phyloP scores from a whole-genome alignment of 192 early-diverging fungal species.

The Entomortierella beljakovae region DNA sequence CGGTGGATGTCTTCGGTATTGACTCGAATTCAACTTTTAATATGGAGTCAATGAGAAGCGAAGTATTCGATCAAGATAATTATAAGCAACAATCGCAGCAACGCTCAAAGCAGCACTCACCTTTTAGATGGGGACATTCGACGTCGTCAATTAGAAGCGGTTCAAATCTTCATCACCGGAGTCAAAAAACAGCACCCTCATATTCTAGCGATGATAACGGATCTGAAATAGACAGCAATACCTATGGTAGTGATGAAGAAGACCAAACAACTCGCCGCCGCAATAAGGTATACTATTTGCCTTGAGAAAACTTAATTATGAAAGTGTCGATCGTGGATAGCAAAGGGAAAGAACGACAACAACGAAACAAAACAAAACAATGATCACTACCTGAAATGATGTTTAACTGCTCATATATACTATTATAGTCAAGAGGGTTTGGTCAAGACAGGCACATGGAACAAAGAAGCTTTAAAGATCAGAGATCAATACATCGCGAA shows the following conservation, averaged over 20 bases:
- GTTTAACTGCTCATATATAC: neutral
- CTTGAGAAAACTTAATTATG: neutral
- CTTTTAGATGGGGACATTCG: neutral
- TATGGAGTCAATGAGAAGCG: constrained; percentile 10
- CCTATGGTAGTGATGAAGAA: neutral
- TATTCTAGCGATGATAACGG: constrained; percentile 22
- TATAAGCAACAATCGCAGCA: neutral
- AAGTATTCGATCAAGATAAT: constrained; percentile 1
- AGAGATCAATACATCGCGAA: neutral
- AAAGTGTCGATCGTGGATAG: neutral
- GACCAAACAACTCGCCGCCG: neutral
- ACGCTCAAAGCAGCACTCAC: neutral
- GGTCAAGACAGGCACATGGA: neutral
- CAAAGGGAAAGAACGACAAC: no score
- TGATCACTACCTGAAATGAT: neutral
- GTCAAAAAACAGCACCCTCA: neutral
- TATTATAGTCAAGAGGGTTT: neutral
- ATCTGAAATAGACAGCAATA: neutral
- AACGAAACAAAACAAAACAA: neutral
- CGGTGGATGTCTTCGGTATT: neutral
- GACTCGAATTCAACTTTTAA: constrained; percentile 12
- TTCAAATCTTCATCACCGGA: neutral
- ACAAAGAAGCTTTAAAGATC: neutral
- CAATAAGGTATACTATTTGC: neutral
- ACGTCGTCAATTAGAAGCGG: neutral